Evolutionary conservation across 768 basidiomycete species (phyloP).

Genomic region (Lentinula boryana): DNA sequence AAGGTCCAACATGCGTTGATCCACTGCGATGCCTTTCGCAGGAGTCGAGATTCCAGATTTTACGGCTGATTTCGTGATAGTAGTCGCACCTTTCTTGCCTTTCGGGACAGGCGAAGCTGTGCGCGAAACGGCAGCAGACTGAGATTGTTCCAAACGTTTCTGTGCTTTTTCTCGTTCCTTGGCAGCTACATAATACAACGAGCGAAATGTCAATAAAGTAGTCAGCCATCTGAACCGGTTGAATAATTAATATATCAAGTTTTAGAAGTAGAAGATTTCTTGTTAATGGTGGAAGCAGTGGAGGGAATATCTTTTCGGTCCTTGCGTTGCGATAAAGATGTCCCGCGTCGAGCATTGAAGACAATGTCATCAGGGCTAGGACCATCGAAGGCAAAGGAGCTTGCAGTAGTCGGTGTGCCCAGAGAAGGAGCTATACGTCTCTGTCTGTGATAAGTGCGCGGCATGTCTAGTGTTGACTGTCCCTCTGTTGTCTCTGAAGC

Average conservation of each 20-base stretch:
- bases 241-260: constrained; percentile 5
- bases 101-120: constrained; percentile 33
- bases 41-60: constrained; percentile 41
- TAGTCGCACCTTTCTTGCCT: not conserved
- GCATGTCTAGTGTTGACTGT: constrained; percentile 20
- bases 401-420: constrained; percentile 24
- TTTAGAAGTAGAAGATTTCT: constrained; percentile 19
- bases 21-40: constrained; percentile 24
- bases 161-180: constrained; percentile 76
- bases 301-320: constrained; percentile 12
- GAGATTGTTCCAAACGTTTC: constrained; percentile 32
- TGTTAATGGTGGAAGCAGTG: constrained; percentile 8
- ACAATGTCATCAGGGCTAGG: constrained; percentile 94
- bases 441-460: constrained; percentile 20
- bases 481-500: not conserved
- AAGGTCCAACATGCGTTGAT: constrained; percentile 66
- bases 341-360: constrained; percentile 72
- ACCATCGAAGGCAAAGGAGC: constrained; percentile 64
- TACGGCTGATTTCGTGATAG: constrained; percentile 31
- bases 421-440: constrained; percentile 29
- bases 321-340: constrained; percentile 44
- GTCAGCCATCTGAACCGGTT: not conserved
- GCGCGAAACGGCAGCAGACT: constrained; percentile 39
- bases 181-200: constrained; percentile 51
- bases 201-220: constrained; percentile 18